Base-by-base conservation (phyloP, 2,329 filamentous ascomycete genomes). In the Ophiostoma quercus region DNA sequence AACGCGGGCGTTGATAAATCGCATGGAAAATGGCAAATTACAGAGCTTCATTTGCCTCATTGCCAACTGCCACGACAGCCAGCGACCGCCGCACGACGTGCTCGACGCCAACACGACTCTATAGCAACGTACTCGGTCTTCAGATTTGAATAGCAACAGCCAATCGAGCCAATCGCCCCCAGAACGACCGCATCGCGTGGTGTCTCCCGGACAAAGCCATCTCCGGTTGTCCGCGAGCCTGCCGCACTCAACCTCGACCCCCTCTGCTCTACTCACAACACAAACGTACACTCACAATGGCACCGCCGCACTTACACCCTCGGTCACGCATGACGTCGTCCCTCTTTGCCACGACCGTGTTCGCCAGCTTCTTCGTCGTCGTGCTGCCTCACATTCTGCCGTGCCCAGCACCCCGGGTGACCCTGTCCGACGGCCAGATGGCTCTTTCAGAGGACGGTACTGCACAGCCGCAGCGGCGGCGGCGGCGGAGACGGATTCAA, bases 281-380 rank as follows among this genome's bases (percentile, higher is more conserved):
- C 22, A 12, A 12, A 14, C 12, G 14, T 14, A 41, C 39, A 41
- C 4, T 12, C 11, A 41, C 16, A n/a, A 66, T 66, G 65, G 65
- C 65, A 76, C 91, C 92, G 72, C 90, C 92, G 74, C 90, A 94
- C 80, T 88, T 99, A 60, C 95, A 99, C 79, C 95, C 95, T 43
- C 90, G 94, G 79, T 98, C 94, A 74, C 90, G 92, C 76, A 92
- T 92, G 82, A 99, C 95, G 75, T 94, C 91, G 70, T 95, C 93
- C 65, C 89, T 99, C 72, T 99, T 99, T 82, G 93, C 92, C 67
- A 92, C 91, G n/a, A 98, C 94, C 0, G 86, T 98, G 69, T 85
- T 92, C 73, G 89, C 93, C 41, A 95, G 91, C 75, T 97, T 99
- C 79, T 86, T 97, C 73, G 94, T 99, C 72, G 95, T 99, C 68